These are phyloP conservation scores for Vachellia collinsii DNA, from an alignment of 306 rosid genomes.

Conservation along the genomic window DNA sequence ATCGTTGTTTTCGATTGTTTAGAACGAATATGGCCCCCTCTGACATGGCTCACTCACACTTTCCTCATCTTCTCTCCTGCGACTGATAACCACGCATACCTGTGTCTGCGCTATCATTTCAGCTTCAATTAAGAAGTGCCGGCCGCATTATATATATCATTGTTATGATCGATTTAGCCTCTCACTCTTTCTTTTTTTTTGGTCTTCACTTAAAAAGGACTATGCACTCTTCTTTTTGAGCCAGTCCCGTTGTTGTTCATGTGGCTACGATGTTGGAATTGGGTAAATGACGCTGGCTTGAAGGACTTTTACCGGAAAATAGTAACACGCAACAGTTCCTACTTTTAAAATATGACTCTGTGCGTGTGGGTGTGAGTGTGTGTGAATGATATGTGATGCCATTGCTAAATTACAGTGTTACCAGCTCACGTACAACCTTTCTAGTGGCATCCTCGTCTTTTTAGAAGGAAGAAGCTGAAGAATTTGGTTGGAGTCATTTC, in stretches of 20 bases:
- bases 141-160: background rate
- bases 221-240: background rate
- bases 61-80: background rate
- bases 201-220: background rate
- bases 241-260: background rate
- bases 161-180: background rate
- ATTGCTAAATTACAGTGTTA: too few relatives aligned
- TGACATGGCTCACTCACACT: background rate
- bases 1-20: background rate
- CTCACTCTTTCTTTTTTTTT: background rate
- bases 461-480: background rate
- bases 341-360: too few relatives aligned
- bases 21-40: too few relatives aligned
- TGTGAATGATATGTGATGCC: too few relatives aligned
- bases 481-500: conserved; percentile 5
- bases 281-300: too few relatives aligned
- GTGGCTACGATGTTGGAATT: background rate
- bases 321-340: too few relatives aligned
- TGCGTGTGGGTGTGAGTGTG: too few relatives aligned
- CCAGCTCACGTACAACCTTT: too few relatives aligned
- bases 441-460: too few relatives aligned
- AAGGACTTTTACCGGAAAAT: too few relatives aligned
- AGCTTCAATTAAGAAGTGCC: background rate
- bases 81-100: background rate
- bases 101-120: background rate